Evolutionary conservation across 2,329 filamentous ascomycete genomes (phyloP).

Genomic region (Fusarium luffae): DNA sequence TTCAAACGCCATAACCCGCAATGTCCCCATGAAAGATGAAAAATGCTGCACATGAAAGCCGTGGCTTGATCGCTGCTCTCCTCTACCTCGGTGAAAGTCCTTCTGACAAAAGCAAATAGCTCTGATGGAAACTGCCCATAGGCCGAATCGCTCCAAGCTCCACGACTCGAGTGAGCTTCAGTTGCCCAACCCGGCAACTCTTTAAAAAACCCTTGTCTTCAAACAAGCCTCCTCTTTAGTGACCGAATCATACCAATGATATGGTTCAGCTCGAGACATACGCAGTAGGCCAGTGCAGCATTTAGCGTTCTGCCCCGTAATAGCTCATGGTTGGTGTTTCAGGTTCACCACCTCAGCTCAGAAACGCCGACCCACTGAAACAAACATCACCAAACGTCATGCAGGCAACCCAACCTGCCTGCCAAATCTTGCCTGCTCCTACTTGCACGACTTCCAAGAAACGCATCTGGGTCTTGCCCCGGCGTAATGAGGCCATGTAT

Average conservation of each 20-base stretch:
- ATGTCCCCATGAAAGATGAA: conserved; percentile 36
- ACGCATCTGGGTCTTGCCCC: conserved; percentile 17
- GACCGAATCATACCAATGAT: conserved; percentile 22
- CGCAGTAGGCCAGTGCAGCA: conserved; percentile 18
- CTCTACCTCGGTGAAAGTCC: conserved; percentile 4
- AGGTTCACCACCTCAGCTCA: conserved; percentile 39
- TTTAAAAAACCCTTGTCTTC: conserved; percentile 28
- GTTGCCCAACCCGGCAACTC: conserved; percentile 18
- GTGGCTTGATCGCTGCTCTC: conserved; percentile 12
- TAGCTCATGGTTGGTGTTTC: conserved; percentile 39
- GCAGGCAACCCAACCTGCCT: conserved; percentile 12
- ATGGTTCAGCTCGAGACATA: conserved; percentile 30
- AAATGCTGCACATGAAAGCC: conserved; percentile 34
- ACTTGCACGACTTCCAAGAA: conserved; percentile 34
- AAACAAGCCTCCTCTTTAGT: conserved; percentile 35
- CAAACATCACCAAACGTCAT: conserved; percentile 43
- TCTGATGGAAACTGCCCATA: conserved; percentile 2
- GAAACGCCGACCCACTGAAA: conserved; percentile 38
- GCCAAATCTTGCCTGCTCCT: conserved; percentile 16
- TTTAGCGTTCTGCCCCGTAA: conserved; percentile 38
- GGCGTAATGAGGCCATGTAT: conserved; percentile 29
- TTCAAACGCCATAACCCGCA: conserved; percentile 41
- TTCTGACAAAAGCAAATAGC: conserved; percentile 19
- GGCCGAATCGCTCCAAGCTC: conserved; percentile 1
- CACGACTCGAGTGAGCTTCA: conserved; percentile 2